Evolutionary conservation across 139 green algal species (phyloP).

Genomic region (Nannochloris sp.): DNA sequence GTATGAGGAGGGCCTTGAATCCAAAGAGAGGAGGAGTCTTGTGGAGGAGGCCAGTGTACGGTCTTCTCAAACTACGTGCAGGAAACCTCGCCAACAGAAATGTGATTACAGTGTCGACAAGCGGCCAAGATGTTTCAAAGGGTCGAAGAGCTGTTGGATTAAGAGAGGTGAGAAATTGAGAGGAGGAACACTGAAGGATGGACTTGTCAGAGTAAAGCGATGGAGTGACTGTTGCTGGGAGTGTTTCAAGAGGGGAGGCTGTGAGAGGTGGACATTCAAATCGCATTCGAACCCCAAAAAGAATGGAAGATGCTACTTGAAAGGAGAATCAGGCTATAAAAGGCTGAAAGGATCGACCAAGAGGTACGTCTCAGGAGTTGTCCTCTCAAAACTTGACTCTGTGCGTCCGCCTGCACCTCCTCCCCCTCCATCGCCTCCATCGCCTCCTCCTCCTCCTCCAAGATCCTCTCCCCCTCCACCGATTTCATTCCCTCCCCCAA

Average conservation of each 20-base stretch:
- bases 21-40: neutral
- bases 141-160: neutral
- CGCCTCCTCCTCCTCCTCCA: neutral
- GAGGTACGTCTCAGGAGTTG: too few species aligned
- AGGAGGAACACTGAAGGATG: neutral
- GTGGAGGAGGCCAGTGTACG: neutral
- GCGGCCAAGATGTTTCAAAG: neutral
- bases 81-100: neutral
- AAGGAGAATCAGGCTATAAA: neutral
- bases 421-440: neutral
- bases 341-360: too few species aligned
- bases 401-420: neutral
- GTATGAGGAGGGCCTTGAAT: neutral
- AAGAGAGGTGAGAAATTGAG: neutral
- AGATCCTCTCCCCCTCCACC: neutral
- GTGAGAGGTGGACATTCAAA: neutral
- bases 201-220: neutral
- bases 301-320: neutral
- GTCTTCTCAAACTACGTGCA: too few species aligned
- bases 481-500: neutral
- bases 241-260: constrained; percentile 1
- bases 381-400: too few species aligned
- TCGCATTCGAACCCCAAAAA: neutral
- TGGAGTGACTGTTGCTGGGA: neutral
- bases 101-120: neutral